Evolutionary conservation across 2,329 filamentous ascomycete species (phyloP).

Genomic region (Domatiomyces catenatus): DNA sequence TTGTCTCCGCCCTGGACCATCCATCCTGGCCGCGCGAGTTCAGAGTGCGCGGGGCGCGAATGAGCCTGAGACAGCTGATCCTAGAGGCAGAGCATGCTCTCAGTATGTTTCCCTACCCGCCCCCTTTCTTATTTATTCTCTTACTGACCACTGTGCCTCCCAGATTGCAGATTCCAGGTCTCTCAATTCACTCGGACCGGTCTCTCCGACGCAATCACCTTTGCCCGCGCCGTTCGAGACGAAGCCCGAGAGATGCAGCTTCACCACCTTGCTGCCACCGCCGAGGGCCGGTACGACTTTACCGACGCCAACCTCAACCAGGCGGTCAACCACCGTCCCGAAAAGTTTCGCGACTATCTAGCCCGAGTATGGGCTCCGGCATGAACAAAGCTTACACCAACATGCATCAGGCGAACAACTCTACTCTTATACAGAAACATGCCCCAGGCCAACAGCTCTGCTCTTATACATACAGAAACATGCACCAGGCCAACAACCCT

Average conservation of each 20-base stretch:
- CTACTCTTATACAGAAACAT: neutral
- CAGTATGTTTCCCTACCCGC: slow-evolving; percentile 24
- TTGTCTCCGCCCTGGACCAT: slow-evolving; percentile 51
- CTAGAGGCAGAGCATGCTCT: slow-evolving; percentile 36
- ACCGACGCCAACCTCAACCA: slow-evolving; percentile 45
- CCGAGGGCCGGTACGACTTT: slow-evolving; percentile 53
- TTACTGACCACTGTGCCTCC: slow-evolving; percentile 1
- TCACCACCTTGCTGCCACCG: slow-evolving; percentile 50
- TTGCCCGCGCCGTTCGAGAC: slow-evolving; percentile 22
- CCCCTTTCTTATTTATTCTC: slow-evolving; percentile 2
- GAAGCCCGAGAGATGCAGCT: slow-evolving; percentile 28
- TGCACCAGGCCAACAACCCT: too few species aligned
- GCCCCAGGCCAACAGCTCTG: too few species aligned
- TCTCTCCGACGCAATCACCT: slow-evolving; percentile 16
- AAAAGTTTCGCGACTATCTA: slow-evolving; percentile 42
- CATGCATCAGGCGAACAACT: too few species aligned
- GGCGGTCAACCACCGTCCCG: slow-evolving; percentile 32
- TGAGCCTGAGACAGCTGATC: slow-evolving; percentile 46
- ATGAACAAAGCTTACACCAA: neutral
- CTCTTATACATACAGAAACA: too few species aligned
- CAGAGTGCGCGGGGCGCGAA: slow-evolving; percentile 51
- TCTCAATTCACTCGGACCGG: slow-evolving; percentile 16
- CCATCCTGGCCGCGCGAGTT: slow-evolving; percentile 53
- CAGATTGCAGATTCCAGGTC: slow-evolving; percentile 18
- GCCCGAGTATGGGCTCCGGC: slow-evolving; percentile 28